These are phyloP conservation scores for Gracilaria domingensis DNA, from an alignment of 23 red algal species.

Conservation along the genomic window DNA sequence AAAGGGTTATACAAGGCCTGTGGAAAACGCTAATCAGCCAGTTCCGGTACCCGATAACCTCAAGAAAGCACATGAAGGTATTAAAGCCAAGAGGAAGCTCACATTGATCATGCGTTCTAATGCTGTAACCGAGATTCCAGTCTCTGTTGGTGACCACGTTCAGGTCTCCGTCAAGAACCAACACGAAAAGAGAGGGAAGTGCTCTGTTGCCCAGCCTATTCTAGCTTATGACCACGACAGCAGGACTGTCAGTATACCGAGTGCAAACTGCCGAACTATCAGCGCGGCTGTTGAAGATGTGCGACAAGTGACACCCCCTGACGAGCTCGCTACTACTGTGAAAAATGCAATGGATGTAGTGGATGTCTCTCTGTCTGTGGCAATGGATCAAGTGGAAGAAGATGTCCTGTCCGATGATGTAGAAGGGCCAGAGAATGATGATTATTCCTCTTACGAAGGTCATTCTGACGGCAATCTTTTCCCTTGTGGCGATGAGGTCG, in stretches of 20 bases:
- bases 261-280: not conserved
- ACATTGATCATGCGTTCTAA: slow-evolving; percentile 7
- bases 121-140: not conserved
- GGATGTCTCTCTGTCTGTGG: not conserved
- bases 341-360: slow-evolving; percentile 35
- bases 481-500: too few species aligned
- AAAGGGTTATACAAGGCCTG: slow-evolving; percentile 22
- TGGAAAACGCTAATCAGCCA: not conserved
- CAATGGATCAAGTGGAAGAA: not conserved
- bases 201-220: not conserved
- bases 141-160: too few species aligned
- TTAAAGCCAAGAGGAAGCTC: not conserved
- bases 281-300: slow-evolving; percentile 29
- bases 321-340: slow-evolving; percentile 5
- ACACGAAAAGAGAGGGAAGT: slow-evolving; percentile 15
- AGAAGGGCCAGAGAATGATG: too few species aligned
- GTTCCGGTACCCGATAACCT: not conserved
- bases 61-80: not conserved
- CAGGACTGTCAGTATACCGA: slow-evolving; percentile 14
- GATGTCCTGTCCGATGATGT: too few species aligned
- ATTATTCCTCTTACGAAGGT: too few species aligned
- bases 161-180: slow-evolving; percentile 1
- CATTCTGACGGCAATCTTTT: too few species aligned
- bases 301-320: not conserved
- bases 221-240: not conserved